Base-by-base conservation (phyloP, 495 filamentous ascomycete genomes). In the Penicillium simplicissimum region DNA sequence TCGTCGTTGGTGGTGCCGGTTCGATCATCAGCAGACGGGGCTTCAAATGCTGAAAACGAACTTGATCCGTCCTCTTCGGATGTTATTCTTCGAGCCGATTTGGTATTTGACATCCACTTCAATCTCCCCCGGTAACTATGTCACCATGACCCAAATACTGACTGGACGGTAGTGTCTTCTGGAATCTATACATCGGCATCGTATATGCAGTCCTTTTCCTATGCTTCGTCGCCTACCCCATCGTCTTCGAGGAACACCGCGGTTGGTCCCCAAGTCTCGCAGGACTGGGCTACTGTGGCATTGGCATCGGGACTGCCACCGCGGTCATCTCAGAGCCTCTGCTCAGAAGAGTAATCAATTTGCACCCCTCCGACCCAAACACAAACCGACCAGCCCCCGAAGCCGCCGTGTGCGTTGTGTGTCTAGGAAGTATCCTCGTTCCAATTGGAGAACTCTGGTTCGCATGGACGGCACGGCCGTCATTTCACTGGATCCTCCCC, bases 141-240 rank as follows among this genome's bases (percentile, higher is more conserved):
- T n/a, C n/a, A n/a, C n/a, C n/a, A 42, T 17, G 13, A 17, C 8
- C 37, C n/a, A 28, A 11, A n/a, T 23, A 23, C 52, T 37, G 21
- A 38, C 35, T 28, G 3, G 13, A 17, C 3, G 63, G 84, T 21
- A 89, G 88, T 17, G 79, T 93, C 0, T 78, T 88, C 34, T 93
- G 89, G 71, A 69, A 83, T 6, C 85, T 88, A 4, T 91, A 91
- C 71, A 81, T 90, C 59, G 82, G 86, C 11, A 76, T 89, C 42
- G 76, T 84, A n/a, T 91, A 90, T 65, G 83, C 87, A 0, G 82
- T 88, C 4, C 75, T 91, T 1, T 92, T 91, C 70, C 78, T 93
- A 11, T 82, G 90, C 43, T 94, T 96, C 73, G 85, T 90, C 28
- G 89, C 88, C 17, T 76, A 73, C 28, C 91, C 91, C 3, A 86